Conservation (phyloP, 495 filamentous ascomycete genomes). For the Aspergillus bridgeri region DNA sequence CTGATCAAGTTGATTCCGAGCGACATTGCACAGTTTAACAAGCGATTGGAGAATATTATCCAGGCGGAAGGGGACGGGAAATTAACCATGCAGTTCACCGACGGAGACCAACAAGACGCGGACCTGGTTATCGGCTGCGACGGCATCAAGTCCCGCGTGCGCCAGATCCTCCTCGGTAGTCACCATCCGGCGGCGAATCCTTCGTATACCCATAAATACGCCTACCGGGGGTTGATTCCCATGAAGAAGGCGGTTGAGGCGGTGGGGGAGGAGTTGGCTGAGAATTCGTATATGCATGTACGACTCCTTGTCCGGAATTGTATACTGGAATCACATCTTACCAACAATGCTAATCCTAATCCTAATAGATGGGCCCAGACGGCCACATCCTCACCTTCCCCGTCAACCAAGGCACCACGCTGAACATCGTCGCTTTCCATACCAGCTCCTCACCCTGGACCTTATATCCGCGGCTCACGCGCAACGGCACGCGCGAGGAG, state of each 20-base stretch:
- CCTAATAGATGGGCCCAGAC: constrained; percentile 39
- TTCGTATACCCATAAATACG: constrained; percentile 46
- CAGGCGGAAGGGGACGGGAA: constrained; percentile 24
- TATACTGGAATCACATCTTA: too few species aligned
- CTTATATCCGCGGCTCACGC: constrained; percentile 22
- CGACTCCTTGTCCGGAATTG: constrained; percentile 1
- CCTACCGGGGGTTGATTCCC: constrained; percentile 50
- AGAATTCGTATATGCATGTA: constrained; percentile 40
- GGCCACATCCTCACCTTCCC: constrained; percentile 49
- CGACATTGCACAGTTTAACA: constrained; percentile 43
- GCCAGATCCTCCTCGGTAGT: constrained; percentile 36
- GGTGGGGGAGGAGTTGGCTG: constrained; percentile 46
- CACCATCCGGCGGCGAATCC: constrained; percentile 35
- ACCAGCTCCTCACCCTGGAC: constrained; percentile 36
- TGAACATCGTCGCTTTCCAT: constrained; percentile 41
- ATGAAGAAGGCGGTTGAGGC: constrained; percentile 48
- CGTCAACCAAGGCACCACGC: constrained; percentile 40
- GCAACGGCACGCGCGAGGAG: constrained; percentile 31
- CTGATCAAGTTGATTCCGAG: constrained; percentile 44
- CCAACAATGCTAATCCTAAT: not conserved
- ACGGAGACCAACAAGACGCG: constrained; percentile 30
- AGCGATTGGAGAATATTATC: constrained; percentile 23
- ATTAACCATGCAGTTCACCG: constrained; percentile 28
- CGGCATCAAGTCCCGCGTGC: constrained; percentile 53
- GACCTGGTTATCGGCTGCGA: constrained; percentile 56